A percentile compares a stretch with the other conserved stretches of the same genome.
phyloP scores from a whole-genome alignment of 208 protist species.

The Acanthamoeba sp. region DNA sequence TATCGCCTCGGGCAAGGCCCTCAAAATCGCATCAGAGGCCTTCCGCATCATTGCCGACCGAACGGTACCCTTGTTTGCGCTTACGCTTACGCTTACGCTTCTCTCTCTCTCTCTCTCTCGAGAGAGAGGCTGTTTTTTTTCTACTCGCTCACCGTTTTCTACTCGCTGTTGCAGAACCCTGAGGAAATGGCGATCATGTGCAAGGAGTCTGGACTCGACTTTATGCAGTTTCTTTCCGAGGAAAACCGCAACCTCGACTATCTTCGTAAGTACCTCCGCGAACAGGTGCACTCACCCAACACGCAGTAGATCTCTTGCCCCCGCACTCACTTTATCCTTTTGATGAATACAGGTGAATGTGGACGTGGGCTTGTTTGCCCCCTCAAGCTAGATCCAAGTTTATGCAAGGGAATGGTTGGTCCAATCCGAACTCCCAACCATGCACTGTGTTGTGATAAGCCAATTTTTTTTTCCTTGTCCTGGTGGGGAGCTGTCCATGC shows the following conservation, averaged over 20 bases:
- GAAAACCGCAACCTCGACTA: slow-evolving; percentile 6
- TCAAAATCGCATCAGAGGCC: slow-evolving; percentile 38
- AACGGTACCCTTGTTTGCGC: background rate
- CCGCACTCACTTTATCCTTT: background rate
- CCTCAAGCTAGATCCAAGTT: background rate
- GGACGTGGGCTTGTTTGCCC: background rate
- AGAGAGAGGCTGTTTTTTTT: background rate
- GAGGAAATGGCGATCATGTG: slow-evolving; percentile 21
- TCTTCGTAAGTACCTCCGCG: background rate
- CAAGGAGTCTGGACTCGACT: slow-evolving; percentile 32
- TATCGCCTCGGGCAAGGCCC: background rate
- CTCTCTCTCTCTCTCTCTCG: background rate
- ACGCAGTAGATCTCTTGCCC: background rate
- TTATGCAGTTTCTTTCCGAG: slow-evolving; percentile 7
- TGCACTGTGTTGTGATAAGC: too few species aligned
- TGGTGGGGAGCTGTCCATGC: too few species aligned
- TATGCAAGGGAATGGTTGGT: too few species aligned
- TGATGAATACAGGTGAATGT: background rate
- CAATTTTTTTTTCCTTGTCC: too few species aligned
- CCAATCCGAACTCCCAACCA: too few species aligned
- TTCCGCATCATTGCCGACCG: slow-evolving; percentile 20
- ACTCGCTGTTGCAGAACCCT: background rate
- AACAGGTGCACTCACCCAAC: background rate
- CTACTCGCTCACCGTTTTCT: background rate
- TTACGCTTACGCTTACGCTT: background rate